Percentiles rank a stretch among this genome's conserved stretches.
Conservation (phyloP, 108 stramenopile genomes). For the Skeletonema potamos region DNA sequence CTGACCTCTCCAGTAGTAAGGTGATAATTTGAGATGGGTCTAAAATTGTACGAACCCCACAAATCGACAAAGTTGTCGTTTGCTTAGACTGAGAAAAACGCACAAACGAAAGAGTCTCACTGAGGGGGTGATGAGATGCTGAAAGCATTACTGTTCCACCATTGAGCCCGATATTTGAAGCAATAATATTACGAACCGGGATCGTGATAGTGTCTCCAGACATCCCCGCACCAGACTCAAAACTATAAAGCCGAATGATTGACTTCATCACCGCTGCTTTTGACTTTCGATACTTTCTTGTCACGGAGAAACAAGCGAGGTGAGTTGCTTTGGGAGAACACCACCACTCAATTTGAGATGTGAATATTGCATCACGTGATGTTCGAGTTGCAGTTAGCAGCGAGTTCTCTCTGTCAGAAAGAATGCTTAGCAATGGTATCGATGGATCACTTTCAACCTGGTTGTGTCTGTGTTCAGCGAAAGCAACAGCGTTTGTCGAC, state of each 20-base stretch:
- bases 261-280: background rate
- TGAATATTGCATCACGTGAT: background rate
- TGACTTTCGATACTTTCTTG: background rate
- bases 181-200: background rate
- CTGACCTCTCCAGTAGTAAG: slow-evolving; percentile 27
- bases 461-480: background rate
- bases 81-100: slow-evolving; percentile 1
- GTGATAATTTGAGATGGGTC: slow-evolving; percentile 40
- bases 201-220: background rate
- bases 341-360: slow-evolving; percentile 49
- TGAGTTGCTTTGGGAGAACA: slow-evolving; percentile 1
- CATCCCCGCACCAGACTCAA: background rate
- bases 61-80: background rate
- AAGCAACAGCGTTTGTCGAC: slow-evolving; percentile 45
- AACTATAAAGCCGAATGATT: background rate
- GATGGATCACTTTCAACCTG: background rate
- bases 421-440: background rate
- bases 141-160: background rate
- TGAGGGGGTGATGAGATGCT: background rate
- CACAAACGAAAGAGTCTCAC: slow-evolving; percentile 26
- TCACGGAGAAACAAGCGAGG: slow-evolving; percentile 11
- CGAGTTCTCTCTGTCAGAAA: background rate
- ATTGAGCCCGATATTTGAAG: background rate
- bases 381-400: background rate
- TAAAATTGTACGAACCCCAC: slow-evolving; percentile 22